phyloP scores from a whole-genome alignment of 371 early-diverging fungal species.

The Mortierella sp. region DNA sequence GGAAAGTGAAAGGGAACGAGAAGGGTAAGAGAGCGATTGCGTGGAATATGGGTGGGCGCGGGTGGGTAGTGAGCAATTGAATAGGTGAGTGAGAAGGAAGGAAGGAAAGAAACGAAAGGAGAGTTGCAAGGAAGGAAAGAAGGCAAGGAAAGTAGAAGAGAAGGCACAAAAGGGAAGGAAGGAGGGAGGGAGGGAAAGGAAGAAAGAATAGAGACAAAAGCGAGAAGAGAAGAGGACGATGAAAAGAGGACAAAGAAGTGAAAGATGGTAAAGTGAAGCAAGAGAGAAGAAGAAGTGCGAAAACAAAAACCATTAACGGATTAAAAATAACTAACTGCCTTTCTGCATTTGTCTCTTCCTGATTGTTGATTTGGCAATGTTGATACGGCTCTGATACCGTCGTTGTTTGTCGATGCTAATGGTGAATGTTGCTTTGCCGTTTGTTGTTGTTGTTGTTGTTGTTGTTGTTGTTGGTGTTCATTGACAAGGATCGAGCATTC shows the following conservation, averaged over 20 bases:
- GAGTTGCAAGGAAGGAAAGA: background rate
- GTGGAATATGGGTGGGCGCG: no score
- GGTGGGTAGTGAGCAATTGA: no score
- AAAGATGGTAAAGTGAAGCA: no score
- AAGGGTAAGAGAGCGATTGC: no score
- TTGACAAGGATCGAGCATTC: no score
- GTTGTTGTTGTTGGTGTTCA: background rate
- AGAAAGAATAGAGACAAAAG: background rate
- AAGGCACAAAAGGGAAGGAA: background rate
- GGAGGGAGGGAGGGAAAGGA: background rate
- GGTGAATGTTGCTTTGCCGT: background rate
- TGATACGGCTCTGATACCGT: background rate
- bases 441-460: background rate
- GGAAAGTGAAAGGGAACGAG: background rate
- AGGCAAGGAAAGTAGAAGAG: background rate
- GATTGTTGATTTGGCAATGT: background rate
- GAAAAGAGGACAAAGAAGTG: no score
- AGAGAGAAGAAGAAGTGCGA: background rate
- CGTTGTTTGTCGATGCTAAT: background rate
- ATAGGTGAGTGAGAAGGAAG: background rate
- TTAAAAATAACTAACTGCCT: slow-evolving; percentile 13
- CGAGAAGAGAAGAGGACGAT: background rate
- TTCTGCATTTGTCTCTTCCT: background rate
- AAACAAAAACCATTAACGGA: background rate
- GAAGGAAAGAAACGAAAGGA: background rate